Base-by-base conservation (phyloP, 805 yeast genomes). In the Barnettozyma siamensis region DNA sequence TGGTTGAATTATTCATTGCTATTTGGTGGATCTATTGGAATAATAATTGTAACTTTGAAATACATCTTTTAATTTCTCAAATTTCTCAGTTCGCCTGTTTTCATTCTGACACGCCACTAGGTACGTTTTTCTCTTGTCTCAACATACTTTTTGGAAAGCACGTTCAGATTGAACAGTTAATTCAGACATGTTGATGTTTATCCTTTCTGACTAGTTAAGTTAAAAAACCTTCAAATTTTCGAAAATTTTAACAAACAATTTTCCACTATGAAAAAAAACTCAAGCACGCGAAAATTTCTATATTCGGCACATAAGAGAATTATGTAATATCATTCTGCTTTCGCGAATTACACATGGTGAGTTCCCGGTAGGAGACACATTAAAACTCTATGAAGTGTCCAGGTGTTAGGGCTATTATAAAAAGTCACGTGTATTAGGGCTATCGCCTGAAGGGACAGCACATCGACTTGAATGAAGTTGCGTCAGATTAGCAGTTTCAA, bases 141-240 rank as follows among this genome's bases (percentile, higher is more conserved):
- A 7, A 73, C 94, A 71, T 79, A 87, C 95, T 94, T 93, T 93
- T 83, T 93, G 99, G 96, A 84, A 93, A 88, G 99, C 99, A 79
- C 95, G 91, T 83, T 93, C 99, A 72, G 97, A 85, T 84, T 93
- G 99, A 80, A 93, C 99, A 74, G 96, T 91, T 80, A 93, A 88
- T 83, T 93, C 99, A 76, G 98, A 94, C 98, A 91, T 93, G 77
- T 77, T 78, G 64, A 50, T 55, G 37, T 32, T 36, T 33, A 40
- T 53, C 35, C 24, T 27, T 29, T 32, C 24, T 15, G 21, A 26
- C 24, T 15, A n/a, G 28, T 20, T 16, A 20, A 24, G 26, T 36
- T 19, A 37, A 31, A n/a, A 33, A 28, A 35, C 20, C 15, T 20
- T 35, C 26, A 16, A 33, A 17, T 35, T 40, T 28, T 35, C 24